Conservation (phyloP, 2,329 filamentous ascomycete species). For the Aspergillus ochraceoroseus region DNA sequence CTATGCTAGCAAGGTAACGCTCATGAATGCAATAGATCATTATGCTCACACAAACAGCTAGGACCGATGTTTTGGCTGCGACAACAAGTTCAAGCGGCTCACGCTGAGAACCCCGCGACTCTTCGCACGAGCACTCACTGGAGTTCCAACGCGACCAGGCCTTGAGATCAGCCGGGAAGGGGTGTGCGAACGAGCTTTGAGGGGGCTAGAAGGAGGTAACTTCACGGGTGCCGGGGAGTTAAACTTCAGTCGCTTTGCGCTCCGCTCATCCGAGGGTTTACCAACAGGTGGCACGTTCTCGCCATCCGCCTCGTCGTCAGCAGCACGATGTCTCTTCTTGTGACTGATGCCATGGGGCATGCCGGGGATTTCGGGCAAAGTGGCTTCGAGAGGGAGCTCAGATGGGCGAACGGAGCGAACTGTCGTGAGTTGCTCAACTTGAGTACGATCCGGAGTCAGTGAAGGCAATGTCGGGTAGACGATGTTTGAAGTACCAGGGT, state of each 20-base stretch:
- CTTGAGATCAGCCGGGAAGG: slow-evolving; percentile 25
- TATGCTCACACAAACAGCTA: too few species aligned
- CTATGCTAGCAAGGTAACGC: too few species aligned
- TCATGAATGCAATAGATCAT: too few species aligned
- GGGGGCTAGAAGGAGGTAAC: slow-evolving; percentile 28
- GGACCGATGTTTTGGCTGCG: slow-evolving; percentile 43
- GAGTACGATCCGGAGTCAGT: slow-evolving; percentile 33
- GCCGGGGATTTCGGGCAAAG: slow-evolving; percentile 31
- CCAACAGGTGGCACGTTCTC: slow-evolving; percentile 34
- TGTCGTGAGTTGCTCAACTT: slow-evolving; percentile 27
- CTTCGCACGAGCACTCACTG: slow-evolving; percentile 30
- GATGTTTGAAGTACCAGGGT: slow-evolving; percentile 27
- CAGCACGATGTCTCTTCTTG: slow-evolving; percentile 39
- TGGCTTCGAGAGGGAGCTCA: slow-evolving; percentile 18
- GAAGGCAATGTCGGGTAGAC: slow-evolving; percentile 38
- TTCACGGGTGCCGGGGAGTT: slow-evolving; percentile 25
- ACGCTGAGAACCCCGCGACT: slow-evolving; percentile 38
- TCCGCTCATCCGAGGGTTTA: slow-evolving; percentile 27
- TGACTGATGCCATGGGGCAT: slow-evolving; percentile 41
- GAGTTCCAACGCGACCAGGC: slow-evolving; percentile 23
- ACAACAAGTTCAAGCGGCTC: slow-evolving; percentile 47
- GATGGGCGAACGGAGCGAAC: slow-evolving; percentile 42
- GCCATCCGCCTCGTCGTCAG: slow-evolving; percentile 30
- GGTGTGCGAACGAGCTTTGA: slow-evolving; percentile 35
- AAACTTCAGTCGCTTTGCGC: slow-evolving; percentile 36